phyloP scores from a whole-genome alignment of 768 basidiomycete species.

The Tephrocybe sp. region DNA sequence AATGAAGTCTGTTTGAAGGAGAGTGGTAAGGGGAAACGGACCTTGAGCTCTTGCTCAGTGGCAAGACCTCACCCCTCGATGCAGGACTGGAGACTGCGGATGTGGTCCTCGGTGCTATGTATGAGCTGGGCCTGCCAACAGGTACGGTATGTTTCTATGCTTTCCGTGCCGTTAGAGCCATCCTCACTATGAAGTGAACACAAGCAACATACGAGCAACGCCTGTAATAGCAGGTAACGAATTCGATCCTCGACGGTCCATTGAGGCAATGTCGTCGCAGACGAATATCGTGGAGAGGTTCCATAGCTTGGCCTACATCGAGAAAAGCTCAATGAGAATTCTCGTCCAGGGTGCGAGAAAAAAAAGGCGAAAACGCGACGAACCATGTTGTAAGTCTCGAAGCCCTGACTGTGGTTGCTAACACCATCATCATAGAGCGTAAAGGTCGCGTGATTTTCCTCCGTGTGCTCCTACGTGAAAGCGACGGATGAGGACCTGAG shows the following conservation, averaged over 20 bases:
- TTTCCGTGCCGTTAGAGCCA: neutral
- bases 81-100: conserved; percentile 90
- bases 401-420: conserved; percentile 99
- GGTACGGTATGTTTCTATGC: conserved; percentile 86
- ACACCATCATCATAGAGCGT: conserved; percentile 97
- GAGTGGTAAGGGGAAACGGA: conserved; percentile 26
- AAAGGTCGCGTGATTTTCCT: conserved; percentile 78
- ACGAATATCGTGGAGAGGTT: conserved; percentile 92
- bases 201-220: conserved; percentile 84
- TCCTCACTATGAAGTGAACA: neutral
- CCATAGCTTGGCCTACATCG: conserved; percentile 87
- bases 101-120: conserved; percentile 93
- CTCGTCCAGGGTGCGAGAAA: neutral
- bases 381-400: conserved; percentile 99
- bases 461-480: conserved; percentile 88
- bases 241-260: conserved; percentile 89
- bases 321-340: neutral
- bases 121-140: conserved; percentile 97
- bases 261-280: conserved; percentile 93
- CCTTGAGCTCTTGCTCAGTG: conserved; percentile 88
- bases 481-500: conserved; percentile 92
- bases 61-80: conserved; percentile 96
- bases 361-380: conserved; percentile 23
- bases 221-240: conserved; percentile 98
- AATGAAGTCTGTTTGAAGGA: neutral